Percentiles rank a stretch among this genome's conserved stretches.
These are phyloP conservation scores for Magnaporthiopsis rhizophila DNA, from an alignment of 2,329 filamentous ascomycete genomes.

Conservation along the genomic window DNA sequence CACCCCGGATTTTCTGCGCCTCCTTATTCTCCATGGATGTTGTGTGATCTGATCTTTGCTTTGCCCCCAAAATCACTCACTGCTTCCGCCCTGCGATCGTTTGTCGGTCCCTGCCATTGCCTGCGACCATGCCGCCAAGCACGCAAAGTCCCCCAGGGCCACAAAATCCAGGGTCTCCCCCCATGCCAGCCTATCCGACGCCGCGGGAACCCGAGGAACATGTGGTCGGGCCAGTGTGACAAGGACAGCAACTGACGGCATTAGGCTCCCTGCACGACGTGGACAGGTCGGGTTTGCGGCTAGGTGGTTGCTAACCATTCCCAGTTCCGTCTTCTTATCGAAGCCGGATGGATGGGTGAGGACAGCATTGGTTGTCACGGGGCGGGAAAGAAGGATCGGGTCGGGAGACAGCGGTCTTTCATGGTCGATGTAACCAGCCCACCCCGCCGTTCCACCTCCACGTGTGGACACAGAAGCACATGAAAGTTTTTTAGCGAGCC, in stretches of 20 bases:
- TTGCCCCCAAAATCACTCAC: background rate
- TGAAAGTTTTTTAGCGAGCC: background rate
- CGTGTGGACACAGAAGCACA: background rate
- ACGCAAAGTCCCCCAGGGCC: background rate
- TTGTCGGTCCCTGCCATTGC: background rate
- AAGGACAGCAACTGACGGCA: background rate
- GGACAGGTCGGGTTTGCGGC: background rate
- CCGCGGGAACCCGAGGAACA: background rate
- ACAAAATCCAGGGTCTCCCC: background rate
- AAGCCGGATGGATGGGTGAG: background rate
- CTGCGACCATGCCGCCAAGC: background rate
- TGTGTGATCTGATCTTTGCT: background rate
- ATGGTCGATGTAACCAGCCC: background rate
- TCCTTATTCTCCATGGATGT: background rate
- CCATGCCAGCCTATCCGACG: background rate
- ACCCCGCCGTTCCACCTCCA: background rate
- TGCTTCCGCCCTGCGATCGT: background rate
- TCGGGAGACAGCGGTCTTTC: background rate
- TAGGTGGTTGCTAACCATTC: too few species aligned
- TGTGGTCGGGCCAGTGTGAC: background rate
- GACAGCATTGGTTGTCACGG: background rate
- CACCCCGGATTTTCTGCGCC: background rate
- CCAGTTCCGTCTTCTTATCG: background rate
- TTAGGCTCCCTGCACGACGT: background rate
- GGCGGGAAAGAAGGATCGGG: background rate